phyloP scores from a whole-genome alignment of 495 filamentous ascomycete genomes.

The Xylaria bambusicola region DNA sequence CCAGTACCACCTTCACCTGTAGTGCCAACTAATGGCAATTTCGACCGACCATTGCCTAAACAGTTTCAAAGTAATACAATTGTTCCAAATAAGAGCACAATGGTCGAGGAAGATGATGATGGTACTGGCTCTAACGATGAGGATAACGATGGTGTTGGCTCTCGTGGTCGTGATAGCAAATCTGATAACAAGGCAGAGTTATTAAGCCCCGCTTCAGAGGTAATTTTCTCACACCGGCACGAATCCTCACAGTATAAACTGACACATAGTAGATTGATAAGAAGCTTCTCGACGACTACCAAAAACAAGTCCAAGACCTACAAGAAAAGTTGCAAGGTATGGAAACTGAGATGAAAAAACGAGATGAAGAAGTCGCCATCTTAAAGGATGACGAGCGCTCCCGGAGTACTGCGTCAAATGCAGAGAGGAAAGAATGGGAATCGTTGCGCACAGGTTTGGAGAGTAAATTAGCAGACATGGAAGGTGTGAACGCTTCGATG shows the following conservation, averaged over 20 bases:
- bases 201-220: constrained; percentile 49
- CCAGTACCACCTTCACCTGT: constrained; percentile 48
- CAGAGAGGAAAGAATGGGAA: constrained; percentile 69
- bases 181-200: constrained; percentile 61
- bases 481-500: constrained; percentile 73
- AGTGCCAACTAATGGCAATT: constrained; percentile 42
- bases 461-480: constrained; percentile 72
- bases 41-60: constrained; percentile 69
- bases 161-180: constrained; percentile 59
- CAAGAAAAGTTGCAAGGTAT: constrained; percentile 73
- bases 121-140: constrained; percentile 45
- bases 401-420: constrained; percentile 48
- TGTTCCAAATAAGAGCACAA: constrained; percentile 94
- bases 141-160: constrained; percentile 59
- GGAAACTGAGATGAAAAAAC: constrained; percentile 59
- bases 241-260: constrained; percentile 5
- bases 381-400: constrained; percentile 46
- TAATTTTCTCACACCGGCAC: constrained; percentile 22
- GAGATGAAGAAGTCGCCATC: constrained; percentile 49
- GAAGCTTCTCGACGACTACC: constrained; percentile 72
- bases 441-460: constrained; percentile 74
- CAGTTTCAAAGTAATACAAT: constrained; percentile 95
- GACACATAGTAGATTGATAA: constrained; percentile 56
- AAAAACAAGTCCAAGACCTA: constrained; percentile 72
- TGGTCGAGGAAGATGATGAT: constrained; percentile 96